Conservation (phyloP, 257 asterid species). For the Perilla frutescens region DNA sequence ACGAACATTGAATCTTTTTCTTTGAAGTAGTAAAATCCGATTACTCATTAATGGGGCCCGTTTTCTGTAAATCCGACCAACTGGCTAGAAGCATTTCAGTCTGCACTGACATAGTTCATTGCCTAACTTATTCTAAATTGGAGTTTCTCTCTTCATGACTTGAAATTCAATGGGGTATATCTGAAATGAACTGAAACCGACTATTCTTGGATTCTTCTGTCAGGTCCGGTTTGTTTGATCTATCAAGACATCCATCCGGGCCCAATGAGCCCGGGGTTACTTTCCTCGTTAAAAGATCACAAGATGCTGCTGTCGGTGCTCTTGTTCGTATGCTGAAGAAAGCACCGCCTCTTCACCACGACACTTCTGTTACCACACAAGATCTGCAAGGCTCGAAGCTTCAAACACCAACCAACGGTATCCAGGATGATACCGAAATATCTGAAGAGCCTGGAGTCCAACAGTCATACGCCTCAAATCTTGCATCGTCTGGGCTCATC, state of each 20-base stretch:
- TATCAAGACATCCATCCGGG: slow-evolving; percentile 34
- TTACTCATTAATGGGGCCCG: background rate
- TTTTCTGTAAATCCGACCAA: background rate
- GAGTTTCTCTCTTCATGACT: slow-evolving; percentile 10
- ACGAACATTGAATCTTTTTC: background rate
- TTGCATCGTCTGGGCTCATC: slow-evolving; percentile 46
- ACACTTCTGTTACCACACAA: slow-evolving; percentile 38
- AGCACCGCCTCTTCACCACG: slow-evolving; percentile 75
- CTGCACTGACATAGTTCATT: background rate
- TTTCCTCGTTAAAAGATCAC: slow-evolving; percentile 48
- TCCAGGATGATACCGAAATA: slow-evolving; percentile 30
- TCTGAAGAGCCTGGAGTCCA: slow-evolving; percentile 31
- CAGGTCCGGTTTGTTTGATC: slow-evolving; percentile 65
- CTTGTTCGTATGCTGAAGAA: slow-evolving; percentile 71
- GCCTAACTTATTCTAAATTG: background rate
- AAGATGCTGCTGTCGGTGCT: slow-evolving; percentile 77
- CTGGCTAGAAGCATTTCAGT: background rate
- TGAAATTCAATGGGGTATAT: too few relatives aligned
- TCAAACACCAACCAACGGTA: slow-evolving; percentile 28
- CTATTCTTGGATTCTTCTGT: slow-evolving; percentile 17
- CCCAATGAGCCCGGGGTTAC: slow-evolving; percentile 47
- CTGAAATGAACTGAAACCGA: slow-evolving; percentile 36
- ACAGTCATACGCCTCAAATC: slow-evolving; percentile 38
- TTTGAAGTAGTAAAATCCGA: background rate
- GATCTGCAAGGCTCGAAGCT: slow-evolving; percentile 42